Evolutionary conservation across 768 basidiomycete genomes (phyloP).

Genomic region (Tricholoma sp.): DNA sequence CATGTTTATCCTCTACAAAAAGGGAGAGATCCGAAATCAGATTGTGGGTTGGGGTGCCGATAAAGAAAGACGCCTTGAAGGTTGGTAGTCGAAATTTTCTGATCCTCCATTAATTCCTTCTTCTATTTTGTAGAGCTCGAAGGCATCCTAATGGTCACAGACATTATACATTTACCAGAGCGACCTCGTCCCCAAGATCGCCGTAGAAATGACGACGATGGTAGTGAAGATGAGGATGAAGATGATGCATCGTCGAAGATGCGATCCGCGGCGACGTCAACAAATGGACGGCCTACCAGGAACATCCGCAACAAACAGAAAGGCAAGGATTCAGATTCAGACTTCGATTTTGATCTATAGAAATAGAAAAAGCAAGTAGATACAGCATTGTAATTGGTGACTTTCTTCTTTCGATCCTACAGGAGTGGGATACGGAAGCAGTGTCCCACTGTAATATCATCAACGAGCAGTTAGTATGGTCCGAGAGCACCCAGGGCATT

Average conservation of each 20-base stretch:
- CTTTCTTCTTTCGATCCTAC: slow-evolving; percentile 2
- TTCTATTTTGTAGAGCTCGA: slow-evolving; percentile 53
- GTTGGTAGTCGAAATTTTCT: slow-evolving; percentile 30
- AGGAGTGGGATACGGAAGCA: background rate
- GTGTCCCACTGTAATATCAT: background rate
- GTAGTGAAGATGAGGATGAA: slow-evolving; percentile 39
- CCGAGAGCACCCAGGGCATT: background rate
- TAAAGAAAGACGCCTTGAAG: slow-evolving; percentile 69
- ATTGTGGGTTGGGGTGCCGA: slow-evolving; percentile 83
- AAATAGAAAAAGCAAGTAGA: background rate
- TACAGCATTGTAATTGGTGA: background rate
- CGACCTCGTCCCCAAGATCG: slow-evolving; percentile 27
- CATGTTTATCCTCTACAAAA: slow-evolving; percentile 88
- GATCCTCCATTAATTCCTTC: background rate
- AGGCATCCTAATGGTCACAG: slow-evolving; percentile 58
- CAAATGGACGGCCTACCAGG: slow-evolving; percentile 45
- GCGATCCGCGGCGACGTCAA: slow-evolving; percentile 54
- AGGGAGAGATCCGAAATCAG: slow-evolving; percentile 87
- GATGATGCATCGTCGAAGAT: slow-evolving; percentile 48
- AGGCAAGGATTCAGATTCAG: slow-evolving; percentile 60
- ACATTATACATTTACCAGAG: slow-evolving; percentile 58
- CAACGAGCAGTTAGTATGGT: background rate
- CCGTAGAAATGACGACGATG: slow-evolving; percentile 35
- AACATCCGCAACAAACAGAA: slow-evolving; percentile 45
- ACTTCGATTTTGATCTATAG: slow-evolving; percentile 76